phyloP scores from a whole-genome alignment of 345 rosid genomes.

The Ceriops zippeliana region DNA sequence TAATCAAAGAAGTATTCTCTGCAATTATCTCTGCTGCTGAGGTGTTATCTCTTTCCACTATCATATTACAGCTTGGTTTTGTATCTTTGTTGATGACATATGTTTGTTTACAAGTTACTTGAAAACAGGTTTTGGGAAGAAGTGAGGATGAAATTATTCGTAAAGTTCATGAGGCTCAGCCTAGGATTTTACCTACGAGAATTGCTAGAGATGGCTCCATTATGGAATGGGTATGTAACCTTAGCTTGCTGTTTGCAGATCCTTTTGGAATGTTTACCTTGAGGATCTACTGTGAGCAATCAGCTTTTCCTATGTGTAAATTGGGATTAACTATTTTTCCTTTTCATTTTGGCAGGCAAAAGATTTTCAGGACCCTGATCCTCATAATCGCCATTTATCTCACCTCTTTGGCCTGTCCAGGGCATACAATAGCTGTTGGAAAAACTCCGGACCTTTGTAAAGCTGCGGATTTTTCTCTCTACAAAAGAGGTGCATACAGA shows the following conservation, averaged over 20 bases:
- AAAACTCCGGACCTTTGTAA: conserved; percentile 66
- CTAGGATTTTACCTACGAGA: conserved; percentile 66
- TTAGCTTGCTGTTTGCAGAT: conserved; percentile 1
- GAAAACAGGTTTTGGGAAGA: conserved; percentile 57
- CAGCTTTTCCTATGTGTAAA: background rate
- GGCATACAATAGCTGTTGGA: conserved; percentile 68
- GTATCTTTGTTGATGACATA: background rate
- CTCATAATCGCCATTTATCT: conserved; percentile 79
- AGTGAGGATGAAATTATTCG: conserved; percentile 47
- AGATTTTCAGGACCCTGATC: conserved; percentile 81
- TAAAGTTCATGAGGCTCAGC: conserved; percentile 53
- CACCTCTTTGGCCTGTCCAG: conserved; percentile 95
- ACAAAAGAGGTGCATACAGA: conserved; percentile 59
- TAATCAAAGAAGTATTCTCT: conserved; percentile 72
- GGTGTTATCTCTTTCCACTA: conserved; percentile 38
- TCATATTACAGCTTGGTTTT: background rate
- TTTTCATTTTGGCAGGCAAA: conserved; percentile 39
- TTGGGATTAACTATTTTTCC: conserved; percentile 9
- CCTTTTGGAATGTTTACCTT: background rate
- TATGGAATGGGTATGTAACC: conserved; percentile 79
- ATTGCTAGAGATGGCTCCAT: conserved; percentile 78
- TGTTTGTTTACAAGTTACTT: background rate
- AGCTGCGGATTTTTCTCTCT: conserved; percentile 67
- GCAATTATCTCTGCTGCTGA: conserved; percentile 68
- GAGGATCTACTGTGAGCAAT: background rate